Evolutionary conservation across 2,329 filamentous ascomycete species (phyloP).

Genomic region (Aspergillus amoenus): DNA sequence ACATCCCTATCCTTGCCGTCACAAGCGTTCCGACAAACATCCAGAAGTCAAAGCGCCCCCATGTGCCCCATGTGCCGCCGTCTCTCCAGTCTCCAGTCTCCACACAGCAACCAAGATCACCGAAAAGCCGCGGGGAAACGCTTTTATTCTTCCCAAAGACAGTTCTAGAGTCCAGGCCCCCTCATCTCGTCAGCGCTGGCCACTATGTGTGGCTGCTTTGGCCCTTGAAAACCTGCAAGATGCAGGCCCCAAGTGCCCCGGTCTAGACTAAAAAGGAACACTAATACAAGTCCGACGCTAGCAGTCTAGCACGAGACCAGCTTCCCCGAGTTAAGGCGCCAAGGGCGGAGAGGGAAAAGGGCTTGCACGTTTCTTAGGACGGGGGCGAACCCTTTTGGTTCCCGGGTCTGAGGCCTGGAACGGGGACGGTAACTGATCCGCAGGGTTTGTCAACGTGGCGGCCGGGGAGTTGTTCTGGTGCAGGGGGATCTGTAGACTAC

Average conservation of each 20-base stretch:
- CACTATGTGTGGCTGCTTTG: slow-evolving; percentile 11
- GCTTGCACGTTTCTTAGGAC: slow-evolving; percentile 6
- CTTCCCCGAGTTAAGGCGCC: background rate
- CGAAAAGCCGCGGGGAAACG: background rate
- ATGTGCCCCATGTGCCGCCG: background rate
- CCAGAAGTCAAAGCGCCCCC: background rate
- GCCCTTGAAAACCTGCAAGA: background rate
- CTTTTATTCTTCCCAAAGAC: background rate
- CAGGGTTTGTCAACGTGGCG: slow-evolving; percentile 9
- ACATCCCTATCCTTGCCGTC: slow-evolving; percentile 1
- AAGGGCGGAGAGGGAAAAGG: background rate
- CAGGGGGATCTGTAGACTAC: background rate
- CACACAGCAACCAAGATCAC: background rate
- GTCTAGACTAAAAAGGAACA: slow-evolving; percentile 12
- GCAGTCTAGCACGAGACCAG: background rate
- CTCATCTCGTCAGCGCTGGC: background rate
- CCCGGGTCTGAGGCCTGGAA: background rate
- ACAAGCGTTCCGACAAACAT: background rate
- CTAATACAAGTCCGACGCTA: background rate
- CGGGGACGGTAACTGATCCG: background rate
- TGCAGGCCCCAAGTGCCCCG: background rate
- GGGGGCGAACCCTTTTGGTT: background rate
- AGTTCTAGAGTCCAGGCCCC: slow-evolving; percentile 3
- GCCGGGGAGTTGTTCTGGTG: background rate
- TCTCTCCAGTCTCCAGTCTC: background rate